phyloP scores from a whole-genome alignment of 2,329 filamentous ascomycete genomes.

The Thermoascus crustaceus region DNA sequence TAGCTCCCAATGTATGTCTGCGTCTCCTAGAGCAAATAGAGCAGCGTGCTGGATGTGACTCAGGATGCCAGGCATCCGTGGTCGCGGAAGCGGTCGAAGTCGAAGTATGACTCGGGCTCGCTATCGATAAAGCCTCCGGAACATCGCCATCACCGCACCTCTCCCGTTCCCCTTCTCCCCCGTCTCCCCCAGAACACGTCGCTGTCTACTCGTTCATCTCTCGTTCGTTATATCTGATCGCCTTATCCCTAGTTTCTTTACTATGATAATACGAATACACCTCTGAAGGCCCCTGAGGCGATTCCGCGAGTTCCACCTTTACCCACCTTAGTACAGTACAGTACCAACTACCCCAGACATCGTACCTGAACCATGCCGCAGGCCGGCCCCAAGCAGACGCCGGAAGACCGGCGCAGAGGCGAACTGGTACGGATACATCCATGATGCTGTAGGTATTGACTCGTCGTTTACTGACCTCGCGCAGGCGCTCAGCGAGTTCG shows the following conservation, averaged over 20 bases:
- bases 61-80: conserved; percentile 5
- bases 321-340: conserved; percentile 13
- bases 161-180: conserved; percentile 7
- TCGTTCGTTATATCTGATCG: conserved; percentile 1
- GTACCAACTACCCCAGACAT: conserved; percentile 2
- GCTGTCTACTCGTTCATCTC: background rate
- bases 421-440: conserved; percentile 57
- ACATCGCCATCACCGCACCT: conserved; percentile 7
- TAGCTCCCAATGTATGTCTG: no score
- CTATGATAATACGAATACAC: conserved; percentile 40
- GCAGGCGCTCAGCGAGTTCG: conserved; percentile 84
- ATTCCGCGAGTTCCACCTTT: conserved; percentile 14
- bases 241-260: conserved; percentile 12
- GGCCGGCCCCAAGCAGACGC: conserved; percentile 50
- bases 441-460: background rate
- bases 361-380: conserved; percentile 24
- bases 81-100: background rate
- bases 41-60: no score
- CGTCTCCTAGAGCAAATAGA: no score
- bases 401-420: conserved; percentile 75
- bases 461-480: conserved; percentile 4
- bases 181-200: conserved; percentile 2
- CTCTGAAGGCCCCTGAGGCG: conserved; percentile 30
- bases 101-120: conserved; percentile 7
- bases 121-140: conserved; percentile 26